Conservation (phyloP, 1,284 basidiomycete genomes). For the Ceratobasidium sp. region DNA sequence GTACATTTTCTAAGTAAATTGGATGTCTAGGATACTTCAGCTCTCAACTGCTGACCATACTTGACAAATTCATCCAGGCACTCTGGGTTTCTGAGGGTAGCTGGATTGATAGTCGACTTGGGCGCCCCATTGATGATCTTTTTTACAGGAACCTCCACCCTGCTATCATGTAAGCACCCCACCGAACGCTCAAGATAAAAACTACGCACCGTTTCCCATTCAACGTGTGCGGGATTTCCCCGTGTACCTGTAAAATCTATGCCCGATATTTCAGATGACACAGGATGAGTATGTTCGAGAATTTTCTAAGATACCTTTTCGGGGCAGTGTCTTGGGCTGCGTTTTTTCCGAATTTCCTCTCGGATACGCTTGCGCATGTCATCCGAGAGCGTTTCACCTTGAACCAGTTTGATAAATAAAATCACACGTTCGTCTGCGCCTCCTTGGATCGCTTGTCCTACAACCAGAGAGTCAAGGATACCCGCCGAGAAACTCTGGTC, state of each 20-base stretch:
- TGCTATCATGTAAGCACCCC: conserved; percentile 15
- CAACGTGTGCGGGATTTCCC: conserved; percentile 80
- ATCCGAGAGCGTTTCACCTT: conserved; percentile 59
- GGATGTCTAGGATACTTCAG: conserved; percentile 49
- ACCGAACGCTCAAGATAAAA: neutral
- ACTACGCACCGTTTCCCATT: conserved; percentile 69
- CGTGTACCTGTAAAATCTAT: conserved; percentile 35
- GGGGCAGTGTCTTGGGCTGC: conserved; percentile 78
- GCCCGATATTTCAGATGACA: neutral
- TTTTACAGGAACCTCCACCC: conserved; percentile 79
- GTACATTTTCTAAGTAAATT: conserved; percentile 45
- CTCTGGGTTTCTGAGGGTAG: conserved; percentile 77
- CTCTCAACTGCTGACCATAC: conserved; percentile 61
- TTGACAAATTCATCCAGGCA: conserved; percentile 69
- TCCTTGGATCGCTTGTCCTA: conserved; percentile 72
- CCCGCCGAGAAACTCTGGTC: conserved; percentile 63
- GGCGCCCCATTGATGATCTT: conserved; percentile 87
- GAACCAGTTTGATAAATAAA: conserved; percentile 74
- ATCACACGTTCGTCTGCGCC: conserved; percentile 83
- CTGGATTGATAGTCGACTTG: conserved; percentile 70
- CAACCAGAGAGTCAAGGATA: conserved; percentile 74
- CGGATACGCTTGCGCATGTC: conserved; percentile 65
- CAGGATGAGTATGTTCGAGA: neutral
- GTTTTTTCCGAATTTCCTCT: conserved; percentile 64
- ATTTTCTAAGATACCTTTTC: conserved; percentile 56